Evolutionary conservation across 169 alveolate genomes (phyloP).

Genomic region (Perkinsus chesapeaki): DNA sequence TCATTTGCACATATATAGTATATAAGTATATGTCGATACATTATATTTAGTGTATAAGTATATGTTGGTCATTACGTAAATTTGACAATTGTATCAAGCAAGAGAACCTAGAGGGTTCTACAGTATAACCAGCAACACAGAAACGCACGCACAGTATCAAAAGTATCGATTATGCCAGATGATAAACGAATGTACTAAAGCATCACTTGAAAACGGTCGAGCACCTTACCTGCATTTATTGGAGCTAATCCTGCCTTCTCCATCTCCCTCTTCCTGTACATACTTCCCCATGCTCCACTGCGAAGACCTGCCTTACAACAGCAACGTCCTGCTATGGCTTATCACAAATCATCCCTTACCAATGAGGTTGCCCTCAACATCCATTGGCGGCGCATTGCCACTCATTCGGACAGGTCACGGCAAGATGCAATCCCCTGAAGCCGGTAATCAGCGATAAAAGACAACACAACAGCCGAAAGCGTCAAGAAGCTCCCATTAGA

Average conservation of each 20-base stretch:
- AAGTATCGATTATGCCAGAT: too few species aligned
- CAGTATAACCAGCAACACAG: too few species aligned
- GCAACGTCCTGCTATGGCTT: not conserved
- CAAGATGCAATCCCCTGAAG: not conserved
- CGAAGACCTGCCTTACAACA: not conserved
- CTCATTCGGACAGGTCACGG: not conserved
- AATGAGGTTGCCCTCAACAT: not conserved
- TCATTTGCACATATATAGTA: too few species aligned
- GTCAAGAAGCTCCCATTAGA: not conserved
- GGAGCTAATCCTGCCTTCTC: not conserved
- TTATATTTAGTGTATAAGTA: too few species aligned
- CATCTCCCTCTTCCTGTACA: not conserved
- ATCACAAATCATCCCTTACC: not conserved
- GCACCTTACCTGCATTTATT: constrained; percentile 1
- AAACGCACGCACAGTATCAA: too few species aligned
- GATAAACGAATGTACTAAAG: too few species aligned
- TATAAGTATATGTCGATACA: too few species aligned
- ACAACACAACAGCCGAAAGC: not conserved
- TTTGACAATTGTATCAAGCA: too few species aligned
- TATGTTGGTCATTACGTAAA: too few species aligned
- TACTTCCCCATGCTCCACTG: not conserved
- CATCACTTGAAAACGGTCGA: too few species aligned
- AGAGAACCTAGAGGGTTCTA: too few species aligned
- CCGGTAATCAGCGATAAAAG: not conserved
- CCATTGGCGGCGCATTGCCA: not conserved